Base-by-base conservation (phyloP, 305 asterid genomes). In the Plantago rigida region DNA sequence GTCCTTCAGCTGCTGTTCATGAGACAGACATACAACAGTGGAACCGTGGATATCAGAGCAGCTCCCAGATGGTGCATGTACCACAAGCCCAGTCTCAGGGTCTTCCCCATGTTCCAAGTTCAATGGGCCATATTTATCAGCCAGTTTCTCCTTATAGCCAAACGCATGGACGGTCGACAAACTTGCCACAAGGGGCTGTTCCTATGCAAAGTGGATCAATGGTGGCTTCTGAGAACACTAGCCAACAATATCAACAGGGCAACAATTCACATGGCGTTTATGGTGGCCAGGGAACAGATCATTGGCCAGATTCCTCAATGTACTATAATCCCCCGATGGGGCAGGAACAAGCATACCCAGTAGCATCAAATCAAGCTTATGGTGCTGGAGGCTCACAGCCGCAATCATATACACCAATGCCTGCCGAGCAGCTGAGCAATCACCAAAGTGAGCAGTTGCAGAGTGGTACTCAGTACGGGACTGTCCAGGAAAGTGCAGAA, bases 361-460 rank as follows among this genome's bases (percentile, higher is more conserved):
- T 36, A 29, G 65, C 71, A 59, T 56, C 82, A 49, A 84, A 74
- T 78, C 90, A 84, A 67, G 68, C 54, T 51, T 81, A 72, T 57
- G 83, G 71, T 60, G 72, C 65, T 60, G 76, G 74, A 39, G 72
- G 67, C 64, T 63, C 83, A 58, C 82, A 68, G 67, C 62, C 76
- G 13, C 91, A 82, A 65, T 76, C 75, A n/a, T 72, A 75, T 66
- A 65, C 73, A 64, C 87, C 82, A 0, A 68, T 50, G 72, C 69
- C 82, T 64, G 67, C 90, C 54, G 86, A 69, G 51, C 57, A 65
- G 44, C 84, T 73, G 39, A 68, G 45, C 14, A 14, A 73, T 39
- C 75, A 80, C 73, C 88, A 77, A 73, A 73, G 62, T 59, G 96
- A 84, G 70, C 80, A 77, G 59, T 77, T 71, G 73, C 87, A 80